phyloP scores from a whole-genome alignment of 1,284 basidiomycete genomes.

The Vanrija sp. region DNA sequence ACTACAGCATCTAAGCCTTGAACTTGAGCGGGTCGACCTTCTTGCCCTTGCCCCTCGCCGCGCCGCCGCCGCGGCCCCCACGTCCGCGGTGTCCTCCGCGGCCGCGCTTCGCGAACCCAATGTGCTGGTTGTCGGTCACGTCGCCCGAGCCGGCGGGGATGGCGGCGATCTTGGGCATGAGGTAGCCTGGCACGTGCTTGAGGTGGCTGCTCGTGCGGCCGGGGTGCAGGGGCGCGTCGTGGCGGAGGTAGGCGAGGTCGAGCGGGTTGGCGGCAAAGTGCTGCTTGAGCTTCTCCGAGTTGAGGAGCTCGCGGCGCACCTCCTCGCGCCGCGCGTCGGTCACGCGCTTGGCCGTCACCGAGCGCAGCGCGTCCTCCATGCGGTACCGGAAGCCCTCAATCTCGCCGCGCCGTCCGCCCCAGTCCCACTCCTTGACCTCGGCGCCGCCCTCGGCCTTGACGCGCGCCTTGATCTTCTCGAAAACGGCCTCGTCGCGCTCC shows the following conservation, averaged over 20 bases:
- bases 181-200: slow-evolving; percentile 92
- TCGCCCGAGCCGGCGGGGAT: slow-evolving; percentile 35
- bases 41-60: slow-evolving; percentile 25
- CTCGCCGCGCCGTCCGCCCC: slow-evolving; percentile 70
- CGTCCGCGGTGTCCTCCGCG: slow-evolving; percentile 25
- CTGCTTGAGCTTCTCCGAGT: slow-evolving; percentile 94
- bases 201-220: slow-evolving; percentile 84
- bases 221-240: slow-evolving; percentile 90
- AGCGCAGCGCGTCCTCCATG: slow-evolving; percentile 91
- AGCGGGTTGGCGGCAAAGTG: slow-evolving; percentile 98
- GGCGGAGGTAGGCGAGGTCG: slow-evolving; percentile 86
- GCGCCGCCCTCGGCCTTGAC: slow-evolving; percentile 65
- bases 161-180: slow-evolving; percentile 76
- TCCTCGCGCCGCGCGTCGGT: slow-evolving; percentile 92
- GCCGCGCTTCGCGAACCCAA: slow-evolving; percentile 38
- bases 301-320: slow-evolving; percentile 87
- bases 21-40: slow-evolving; percentile 48
- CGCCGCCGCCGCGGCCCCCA: slow-evolving; percentile 25
- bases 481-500: slow-evolving; percentile 70
- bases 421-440: slow-evolving; percentile 88
- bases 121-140: slow-evolving; percentile 30
- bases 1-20: slow-evolving; percentile 23
- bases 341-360: slow-evolving; percentile 80
- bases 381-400: slow-evolving; percentile 98
- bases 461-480: slow-evolving; percentile 70